Evolutionary conservation across 1,284 basidiomycete species (phyloP), one percentile per base, ranked within the genome.

Genomic region (Boletus smithii): DNA sequence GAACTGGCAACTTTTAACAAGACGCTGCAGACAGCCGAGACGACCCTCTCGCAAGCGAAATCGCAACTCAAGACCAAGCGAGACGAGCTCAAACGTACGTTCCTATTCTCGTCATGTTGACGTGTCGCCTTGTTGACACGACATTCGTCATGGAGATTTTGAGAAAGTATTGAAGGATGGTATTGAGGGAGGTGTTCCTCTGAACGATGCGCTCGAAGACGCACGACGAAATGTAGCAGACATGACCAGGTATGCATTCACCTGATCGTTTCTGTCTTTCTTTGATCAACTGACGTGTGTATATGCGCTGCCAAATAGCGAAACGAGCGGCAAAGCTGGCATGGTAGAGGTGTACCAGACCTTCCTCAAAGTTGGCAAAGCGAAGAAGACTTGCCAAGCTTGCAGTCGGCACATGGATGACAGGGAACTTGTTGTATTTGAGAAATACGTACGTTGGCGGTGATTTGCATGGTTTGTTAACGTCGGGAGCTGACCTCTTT

Each of bases 381-480:
- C 73, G 27, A 78, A 83, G 54, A 83, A 88, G 55, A 71, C 75
- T 3, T 98, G 95, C 59, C 72, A 80, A 17, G 83, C 84, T 4
- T 97, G 95, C 63, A 80, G 82, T 54, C 80, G 94, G 5, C 72
- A 72, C 23, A 73, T 97, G 60, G 71, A 79, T 16, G 74, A 78
- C 26, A 66, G 72, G 8, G 91, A 95, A 50, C 63, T 85, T 34
- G 64, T 63, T 2, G 70, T 73, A 0, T 88, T 89, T 51, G 83
- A 90, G 65, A 76, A 76, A 69, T 80, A 80, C 53, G 90, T 90
- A 46, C 30, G 80, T 50, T 22, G 20, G 20, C 13, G 20, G 31
- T 8, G 8, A 29, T 17, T 18, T 41, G 11, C 8, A 3, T 22
- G 6, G 13, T 33, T 9, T 11, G 5, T 30, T 8, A n/a, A 11